A percentile compares a stretch with the other conserved stretches of the same genome.
phyloP scores from a whole-genome alignment of 495 filamentous ascomycete species.

The Trichocladium uniseriatum region DNA sequence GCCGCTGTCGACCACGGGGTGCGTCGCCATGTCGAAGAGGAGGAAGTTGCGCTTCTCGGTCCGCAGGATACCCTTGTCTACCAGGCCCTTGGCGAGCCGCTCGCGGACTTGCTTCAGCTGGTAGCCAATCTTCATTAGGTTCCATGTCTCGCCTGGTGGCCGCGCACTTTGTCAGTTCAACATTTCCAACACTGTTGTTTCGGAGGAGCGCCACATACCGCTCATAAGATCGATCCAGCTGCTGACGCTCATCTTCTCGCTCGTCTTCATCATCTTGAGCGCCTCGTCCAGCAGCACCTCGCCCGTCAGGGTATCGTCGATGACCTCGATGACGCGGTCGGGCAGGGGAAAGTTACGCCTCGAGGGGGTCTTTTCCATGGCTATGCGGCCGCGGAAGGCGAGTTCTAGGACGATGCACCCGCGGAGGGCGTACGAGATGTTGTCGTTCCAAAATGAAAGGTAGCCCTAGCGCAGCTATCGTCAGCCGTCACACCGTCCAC shows the following conservation, averaged over 20 bases:
- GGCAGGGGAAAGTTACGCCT: slow-evolving; percentile 84
- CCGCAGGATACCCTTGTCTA: slow-evolving; percentile 96
- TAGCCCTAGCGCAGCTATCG: slow-evolving; percentile 55
- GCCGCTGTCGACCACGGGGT: slow-evolving; percentile 93
- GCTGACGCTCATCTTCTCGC: slow-evolving; percentile 98
- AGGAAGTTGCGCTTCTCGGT: slow-evolving; percentile 99
- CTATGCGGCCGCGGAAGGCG: slow-evolving; percentile 89
- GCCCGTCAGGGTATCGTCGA: slow-evolving; percentile 93
- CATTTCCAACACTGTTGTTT: not conserved
- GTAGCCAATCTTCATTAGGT: slow-evolving; percentile 99
- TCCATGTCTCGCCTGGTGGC: slow-evolving; percentile 88
- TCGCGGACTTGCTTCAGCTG: slow-evolving; percentile 98
- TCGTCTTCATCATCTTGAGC: slow-evolving; percentile 99
- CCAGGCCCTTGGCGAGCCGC: slow-evolving; percentile 92
- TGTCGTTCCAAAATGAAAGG: slow-evolving; percentile 99
- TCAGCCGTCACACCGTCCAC: not conserved
- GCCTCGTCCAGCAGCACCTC: slow-evolving; percentile 97
- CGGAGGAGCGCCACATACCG: slow-evolving; percentile 47
- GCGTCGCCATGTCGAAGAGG: slow-evolving; percentile 98
- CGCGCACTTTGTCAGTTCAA: not conserved
- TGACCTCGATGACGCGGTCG: slow-evolving; percentile 88
- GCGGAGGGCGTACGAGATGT: slow-evolving; percentile 94
- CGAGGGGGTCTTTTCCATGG: slow-evolving; percentile 96
- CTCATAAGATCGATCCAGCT: slow-evolving; percentile 98
- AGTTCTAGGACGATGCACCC: slow-evolving; percentile 97